phyloP scores from a whole-genome alignment of 176 grass and related monocot species.

The Dendrocalamus sinicus region DNA sequence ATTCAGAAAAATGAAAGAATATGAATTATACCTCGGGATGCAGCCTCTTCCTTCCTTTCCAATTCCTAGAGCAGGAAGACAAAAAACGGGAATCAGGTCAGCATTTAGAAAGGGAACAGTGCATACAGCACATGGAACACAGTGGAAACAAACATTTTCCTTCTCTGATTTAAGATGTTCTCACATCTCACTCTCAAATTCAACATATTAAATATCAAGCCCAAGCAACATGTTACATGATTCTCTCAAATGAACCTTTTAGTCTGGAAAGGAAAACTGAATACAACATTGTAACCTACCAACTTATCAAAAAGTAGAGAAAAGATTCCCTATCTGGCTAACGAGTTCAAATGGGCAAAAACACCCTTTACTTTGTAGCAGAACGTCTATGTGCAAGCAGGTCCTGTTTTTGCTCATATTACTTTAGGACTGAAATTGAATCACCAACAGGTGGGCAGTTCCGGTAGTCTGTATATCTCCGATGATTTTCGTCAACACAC shows the following conservation, averaged over 20 bases:
- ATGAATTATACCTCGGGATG: slow-evolving; percentile 56
- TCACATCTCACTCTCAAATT: neutral
- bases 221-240: slow-evolving; percentile 19
- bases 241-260: slow-evolving; percentile 12
- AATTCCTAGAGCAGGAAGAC: slow-evolving; percentile 60
- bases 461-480: neutral
- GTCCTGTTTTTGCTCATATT: neutral
- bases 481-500: neutral
- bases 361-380: neutral
- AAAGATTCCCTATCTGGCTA: neutral
- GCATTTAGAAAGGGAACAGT: slow-evolving; percentile 27
- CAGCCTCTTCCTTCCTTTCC: slow-evolving; percentile 92
- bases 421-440: neutral
- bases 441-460: neutral
- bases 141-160: neutral
- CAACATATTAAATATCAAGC: slow-evolving; percentile 22
- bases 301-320: slow-evolving; percentile 15
- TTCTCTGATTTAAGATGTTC: slow-evolving; percentile 21
- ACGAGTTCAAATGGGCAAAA: neutral
- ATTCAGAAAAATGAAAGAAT: slow-evolving; percentile 6
- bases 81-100: slow-evolving; percentile 14
- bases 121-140: neutral
- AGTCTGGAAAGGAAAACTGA: neutral
- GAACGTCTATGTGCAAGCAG: neutral
- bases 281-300: neutral